These are phyloP conservation scores for Candida lessepsii DNA, from an alignment of 805 yeast species.

Conservation along the genomic window DNA sequence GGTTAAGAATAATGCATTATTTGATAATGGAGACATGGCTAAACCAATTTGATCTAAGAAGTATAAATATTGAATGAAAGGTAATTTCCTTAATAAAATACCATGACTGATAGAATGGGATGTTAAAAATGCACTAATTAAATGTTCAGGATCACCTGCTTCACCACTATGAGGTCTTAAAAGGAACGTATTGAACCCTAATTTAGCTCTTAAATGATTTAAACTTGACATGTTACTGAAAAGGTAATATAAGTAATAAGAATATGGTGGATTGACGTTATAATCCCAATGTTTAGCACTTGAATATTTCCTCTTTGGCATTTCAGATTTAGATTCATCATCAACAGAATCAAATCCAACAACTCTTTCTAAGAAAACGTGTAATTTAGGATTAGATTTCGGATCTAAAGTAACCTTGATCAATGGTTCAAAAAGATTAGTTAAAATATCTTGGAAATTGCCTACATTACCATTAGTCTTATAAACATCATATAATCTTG, in stretches of 20 bases:
- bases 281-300: constrained; percentile 81
- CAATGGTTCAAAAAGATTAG: constrained; percentile 80
- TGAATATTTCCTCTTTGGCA: constrained; percentile 80
- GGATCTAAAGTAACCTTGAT: constrained; percentile 91
- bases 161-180: constrained; percentile 98
- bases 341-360: constrained; percentile 98
- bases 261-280: constrained; percentile 90
- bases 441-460: constrained; percentile 72
- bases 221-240: constrained; percentile 84
- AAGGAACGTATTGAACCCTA: constrained; percentile 86
- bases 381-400: constrained; percentile 81
- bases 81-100: constrained; percentile 86
- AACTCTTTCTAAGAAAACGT: constrained; percentile 85
- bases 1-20: constrained; percentile 91
- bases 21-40: constrained; percentile 98
- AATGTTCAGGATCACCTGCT: constrained; percentile 99
- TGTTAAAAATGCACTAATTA: constrained; percentile 82
- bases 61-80: constrained; percentile 90
- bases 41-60: constrained; percentile 93
- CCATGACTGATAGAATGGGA: constrained; percentile 97
- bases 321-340: constrained; percentile 92
- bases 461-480: constrained; percentile 68
- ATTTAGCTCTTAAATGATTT: constrained; percentile 74
- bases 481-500: constrained; percentile 88
- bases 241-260: constrained; percentile 87